Evolutionary conservation across 192 early-diverging fungal species (phyloP), one percentile per base, ranked within the genome.

Genomic region (Mortierella claussenii): DNA sequence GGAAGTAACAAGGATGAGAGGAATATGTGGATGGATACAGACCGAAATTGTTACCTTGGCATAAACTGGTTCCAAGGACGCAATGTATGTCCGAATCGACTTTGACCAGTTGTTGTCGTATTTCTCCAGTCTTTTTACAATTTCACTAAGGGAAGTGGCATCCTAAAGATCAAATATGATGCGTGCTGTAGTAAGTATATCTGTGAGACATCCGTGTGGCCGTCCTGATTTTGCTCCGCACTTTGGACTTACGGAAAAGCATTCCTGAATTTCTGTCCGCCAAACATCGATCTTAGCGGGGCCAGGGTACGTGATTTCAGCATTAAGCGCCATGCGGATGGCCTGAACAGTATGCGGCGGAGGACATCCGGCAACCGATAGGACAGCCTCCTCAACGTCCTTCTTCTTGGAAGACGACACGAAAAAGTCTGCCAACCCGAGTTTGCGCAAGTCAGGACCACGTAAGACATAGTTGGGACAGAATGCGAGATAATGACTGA

Each of bases 241-340:
- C 36, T 20, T 61, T 23, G 9, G 10, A 28, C 62, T 55, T 75
- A 78, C 83, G 8, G 67, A 79, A 82, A 83, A 83, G 21, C 78
- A 66, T 36, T 78, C 56, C 30, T 83, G 36, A 40, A 85, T 83
- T 42, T 83, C 71, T 8, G 73, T 58, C 43, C 71, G 53, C 84
- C 84, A 86, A 0, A 82, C 80, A 44, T 63, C 61, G 56, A 86
- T 69, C 52, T 83, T 81, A 32, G 80, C 78, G 2, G 84, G 84
- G 17, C 84, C 84, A 40, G 84, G 66, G 59, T 86, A 86, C 7
- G 71, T 68, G 18, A 80, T 55, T 24, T 83, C 61, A 9, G 79
- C 68, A 23, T 80, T 68, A 10, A 86, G 52, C 0, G 78, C 68
- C 47, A 86, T 55, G 28, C 81, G 78, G 31, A 86, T 50, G 26